Evolutionary conservation across 1,139 yeast species (phyloP), one percentile per base, ranked within the genome.

Genomic region (Candida pseudoviswanathii): DNA sequence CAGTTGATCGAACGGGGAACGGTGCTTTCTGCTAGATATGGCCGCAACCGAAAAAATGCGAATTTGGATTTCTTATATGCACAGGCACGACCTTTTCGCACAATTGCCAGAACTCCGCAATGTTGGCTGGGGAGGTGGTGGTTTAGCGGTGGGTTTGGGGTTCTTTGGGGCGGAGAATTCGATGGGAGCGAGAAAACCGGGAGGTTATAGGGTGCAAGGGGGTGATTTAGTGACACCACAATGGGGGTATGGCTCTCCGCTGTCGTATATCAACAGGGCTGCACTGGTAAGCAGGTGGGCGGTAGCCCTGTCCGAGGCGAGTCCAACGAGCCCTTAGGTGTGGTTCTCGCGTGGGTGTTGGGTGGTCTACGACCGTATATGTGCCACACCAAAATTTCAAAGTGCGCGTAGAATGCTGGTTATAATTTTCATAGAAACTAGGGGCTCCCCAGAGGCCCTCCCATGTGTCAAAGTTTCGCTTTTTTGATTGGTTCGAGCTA

Each of bases 1-100:
- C 70, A 66, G 73, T 70, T 71, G 75, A 70, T 71, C 76, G 76
- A 76, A 71, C 77, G 77, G 77, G 77, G 70, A 73, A 70, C 73
- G 74, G 73, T 71, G 75, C 71, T 71, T 70, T 71, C 75, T 66
- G 67, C 75, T 69, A 65, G 76, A 69, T 72, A 67, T 71, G 74
- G 76, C 75, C 75, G 77, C 71, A 71, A 71, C 74, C 72, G 34
- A 32, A 32, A 32, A 10, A 32, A 10, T 32, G 34, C n/a, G n/a
- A 32, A 32, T 32, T 32, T 32, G 34, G 34, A 32, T 10, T 32
- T 32, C n/a, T 7, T 32, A 32, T 32, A 32, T 32, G 34, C 34
- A 10, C 16, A 10, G 3, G 34, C 34, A 32, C 34, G 34, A 32
- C 34, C n/a, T 32, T 32, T 32, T 32, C 7, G 34, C 34, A 16